These are phyloP conservation scores for Edaphochlamys debaryana DNA, from an alignment of 139 green algal species.

Conservation along the genomic window DNA sequence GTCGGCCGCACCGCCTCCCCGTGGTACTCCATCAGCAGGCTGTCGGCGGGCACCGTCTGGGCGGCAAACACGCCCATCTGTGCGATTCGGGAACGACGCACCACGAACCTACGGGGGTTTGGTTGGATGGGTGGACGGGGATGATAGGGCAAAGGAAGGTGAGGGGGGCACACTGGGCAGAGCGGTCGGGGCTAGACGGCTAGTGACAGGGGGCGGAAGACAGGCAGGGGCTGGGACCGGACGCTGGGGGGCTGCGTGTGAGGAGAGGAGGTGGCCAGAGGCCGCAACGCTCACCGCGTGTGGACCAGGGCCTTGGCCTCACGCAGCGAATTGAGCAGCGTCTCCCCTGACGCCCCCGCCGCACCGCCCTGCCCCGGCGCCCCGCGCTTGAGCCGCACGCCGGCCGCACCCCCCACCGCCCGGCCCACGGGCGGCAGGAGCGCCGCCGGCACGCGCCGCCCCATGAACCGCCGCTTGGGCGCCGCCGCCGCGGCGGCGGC, in stretches of 20 bases:
- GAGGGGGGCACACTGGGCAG: too few relatives aligned
- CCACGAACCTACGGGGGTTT: constrained; percentile 16
- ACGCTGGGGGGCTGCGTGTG: too few relatives aligned
- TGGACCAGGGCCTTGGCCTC: constrained; percentile 21
- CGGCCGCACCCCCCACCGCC: neutral
- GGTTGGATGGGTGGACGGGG: too few relatives aligned
- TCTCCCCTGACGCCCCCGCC: neutral
- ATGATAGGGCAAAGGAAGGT: neutral
- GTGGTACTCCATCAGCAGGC: constrained; percentile 52
- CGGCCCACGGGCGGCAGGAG: neutral
- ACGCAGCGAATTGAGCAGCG: constrained; percentile 20
- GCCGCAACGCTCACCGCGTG: neutral
- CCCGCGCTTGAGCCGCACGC: neutral
- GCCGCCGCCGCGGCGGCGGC: too few relatives aligned
- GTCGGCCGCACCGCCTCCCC: constrained; percentile 43
- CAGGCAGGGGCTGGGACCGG: neutral
- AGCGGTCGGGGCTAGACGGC: neutral
- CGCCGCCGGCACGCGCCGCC: neutral
- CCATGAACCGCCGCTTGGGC: neutral
- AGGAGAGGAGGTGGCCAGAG: neutral
- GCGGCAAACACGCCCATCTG: constrained; percentile 46
- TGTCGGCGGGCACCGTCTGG: neutral
- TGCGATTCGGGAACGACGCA: constrained; percentile 47
- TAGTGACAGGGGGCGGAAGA: neutral
- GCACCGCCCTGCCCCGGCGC: neutral